phyloP scores from a whole-genome alignment of 805 yeast species.

The Candida ipomoeae region DNA sequence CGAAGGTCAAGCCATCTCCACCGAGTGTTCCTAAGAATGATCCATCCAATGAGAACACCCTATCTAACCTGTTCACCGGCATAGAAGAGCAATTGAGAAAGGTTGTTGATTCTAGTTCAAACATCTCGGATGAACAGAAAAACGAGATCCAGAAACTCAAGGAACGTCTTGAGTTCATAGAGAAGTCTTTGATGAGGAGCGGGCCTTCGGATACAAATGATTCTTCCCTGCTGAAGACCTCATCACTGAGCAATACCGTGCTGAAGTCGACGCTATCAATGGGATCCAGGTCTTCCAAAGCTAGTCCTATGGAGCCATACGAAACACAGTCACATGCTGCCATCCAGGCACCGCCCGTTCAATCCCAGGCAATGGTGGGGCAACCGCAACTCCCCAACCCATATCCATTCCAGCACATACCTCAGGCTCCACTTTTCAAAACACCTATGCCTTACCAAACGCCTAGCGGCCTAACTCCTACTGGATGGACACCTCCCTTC shows the following conservation, averaged over 20 bases:
- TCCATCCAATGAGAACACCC: not conserved
- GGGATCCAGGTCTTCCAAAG: not conserved
- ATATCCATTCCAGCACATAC: not conserved
- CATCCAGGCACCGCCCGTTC: not conserved
- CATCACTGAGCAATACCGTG: not conserved
- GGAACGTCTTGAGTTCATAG: slow-evolving; percentile 15
- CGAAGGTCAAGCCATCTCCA: not conserved
- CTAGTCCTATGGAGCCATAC: slow-evolving; percentile 1
- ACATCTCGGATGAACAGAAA: slow-evolving; percentile 4
- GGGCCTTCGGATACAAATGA: not conserved
- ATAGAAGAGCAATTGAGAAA: not conserved
- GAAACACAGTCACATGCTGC: not conserved
- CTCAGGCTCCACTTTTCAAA: not conserved
- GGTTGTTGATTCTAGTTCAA: not conserved
- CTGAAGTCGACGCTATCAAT: not conserved
- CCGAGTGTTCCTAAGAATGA: not conserved
- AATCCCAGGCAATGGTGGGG: not conserved
- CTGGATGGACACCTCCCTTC: not conserved
- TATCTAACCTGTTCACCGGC: not conserved
- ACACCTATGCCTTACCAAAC: not conserved
- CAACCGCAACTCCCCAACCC: not conserved
- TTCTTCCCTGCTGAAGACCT: not conserved
- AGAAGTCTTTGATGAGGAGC: slow-evolving; percentile 9
- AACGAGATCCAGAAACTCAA: slow-evolving; percentile 17
- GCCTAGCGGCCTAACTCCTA: not conserved